Percentiles rank a stretch among this genome's conserved stretches.
Evolutionary conservation across 1,284 basidiomycete genomes (phyloP).

Genomic region (Trametes polyzona): DNA sequence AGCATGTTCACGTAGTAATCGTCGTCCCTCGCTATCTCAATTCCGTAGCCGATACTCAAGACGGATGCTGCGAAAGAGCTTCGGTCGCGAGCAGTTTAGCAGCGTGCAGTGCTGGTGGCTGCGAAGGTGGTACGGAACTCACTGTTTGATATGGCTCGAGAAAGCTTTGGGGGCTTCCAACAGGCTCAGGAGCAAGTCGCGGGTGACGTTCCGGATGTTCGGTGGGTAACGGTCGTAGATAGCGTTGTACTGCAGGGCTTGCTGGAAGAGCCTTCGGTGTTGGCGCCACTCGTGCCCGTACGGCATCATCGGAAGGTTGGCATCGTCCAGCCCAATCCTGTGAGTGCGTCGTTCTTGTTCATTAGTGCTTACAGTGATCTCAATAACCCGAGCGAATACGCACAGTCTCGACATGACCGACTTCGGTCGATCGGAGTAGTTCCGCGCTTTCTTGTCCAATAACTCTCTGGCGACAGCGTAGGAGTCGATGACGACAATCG

Average conservation of each 20-base stretch:
- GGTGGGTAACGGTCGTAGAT: background rate
- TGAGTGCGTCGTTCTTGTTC: too few relatives aligned
- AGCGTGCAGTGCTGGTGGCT: background rate
- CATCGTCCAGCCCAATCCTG: background rate
- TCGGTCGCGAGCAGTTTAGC: background rate
- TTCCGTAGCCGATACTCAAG: slow-evolving; percentile 13
- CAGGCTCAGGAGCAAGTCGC: background rate
- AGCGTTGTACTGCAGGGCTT: slow-evolving; percentile 1
- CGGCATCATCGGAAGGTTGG: background rate
- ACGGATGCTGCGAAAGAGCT: slow-evolving; percentile 10
- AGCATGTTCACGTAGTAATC: slow-evolving; percentile 5
- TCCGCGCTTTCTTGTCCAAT: slow-evolving; percentile 20
- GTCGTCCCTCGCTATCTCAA: background rate
- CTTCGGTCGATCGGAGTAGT: slow-evolving; percentile 16
- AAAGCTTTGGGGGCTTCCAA: background rate
- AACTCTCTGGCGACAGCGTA: slow-evolving; percentile 19
- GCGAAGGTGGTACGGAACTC: background rate
- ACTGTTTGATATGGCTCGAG: slow-evolving; percentile 4
- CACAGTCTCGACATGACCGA: slow-evolving; percentile 15
- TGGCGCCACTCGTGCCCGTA: slow-evolving; percentile 15
- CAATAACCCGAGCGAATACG: too few relatives aligned
- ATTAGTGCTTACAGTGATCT: too few relatives aligned
- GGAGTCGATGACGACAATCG: slow-evolving; percentile 19
- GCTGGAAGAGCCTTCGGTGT: slow-evolving; percentile 12
- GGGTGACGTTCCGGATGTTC: background rate